Evolutionary conservation across 768 basidiomycete genomes (phyloP).

Genomic region (Candolleomyces aberdarensis): DNA sequence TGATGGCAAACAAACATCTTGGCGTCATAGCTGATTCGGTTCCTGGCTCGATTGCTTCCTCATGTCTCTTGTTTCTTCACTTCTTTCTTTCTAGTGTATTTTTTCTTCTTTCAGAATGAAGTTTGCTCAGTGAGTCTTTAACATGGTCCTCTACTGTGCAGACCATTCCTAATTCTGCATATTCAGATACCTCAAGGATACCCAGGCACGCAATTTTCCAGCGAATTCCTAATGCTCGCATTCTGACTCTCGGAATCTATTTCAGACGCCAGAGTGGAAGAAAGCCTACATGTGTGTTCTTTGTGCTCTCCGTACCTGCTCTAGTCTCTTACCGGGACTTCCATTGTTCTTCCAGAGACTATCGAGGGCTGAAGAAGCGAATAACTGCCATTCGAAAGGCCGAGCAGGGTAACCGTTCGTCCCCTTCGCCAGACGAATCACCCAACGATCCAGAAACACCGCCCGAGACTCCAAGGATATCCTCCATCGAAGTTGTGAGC

Average conservation of each 20-base stretch:
- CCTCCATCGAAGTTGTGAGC: not conserved
- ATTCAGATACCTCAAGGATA: constrained; percentile 64
- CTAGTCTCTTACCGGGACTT: not conserved
- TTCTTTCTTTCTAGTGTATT: not conserved
- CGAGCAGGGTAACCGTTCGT: constrained; percentile 23
- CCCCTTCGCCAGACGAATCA: constrained; percentile 15
- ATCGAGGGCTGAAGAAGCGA: constrained; percentile 65
- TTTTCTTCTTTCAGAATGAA: constrained; percentile 40
- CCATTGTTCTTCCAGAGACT: constrained; percentile 47
- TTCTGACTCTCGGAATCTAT: constrained; percentile 1
- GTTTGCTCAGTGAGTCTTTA: constrained; percentile 48
- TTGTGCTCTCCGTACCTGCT: not conserved
- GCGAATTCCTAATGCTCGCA: not conserved
- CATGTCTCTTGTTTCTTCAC: not conserved
- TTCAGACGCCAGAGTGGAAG: constrained; percentile 73
- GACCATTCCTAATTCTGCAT: not conserved
- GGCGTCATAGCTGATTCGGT: not conserved
- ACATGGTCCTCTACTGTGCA: not conserved
- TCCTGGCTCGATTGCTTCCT: not conserved
- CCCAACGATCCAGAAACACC: constrained; percentile 3
- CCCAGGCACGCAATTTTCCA: constrained; percentile 41
- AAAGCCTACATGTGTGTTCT: constrained; percentile 54
- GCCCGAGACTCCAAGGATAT: constrained; percentile 11
- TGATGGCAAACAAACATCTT: not conserved
- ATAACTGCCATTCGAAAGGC: constrained; percentile 53